Percentiles rank a stretch among this genome's conserved stretches.
Evolutionary conservation across 176 grass and related monocot species (phyloP).

Genomic region (Oryza officinalis): DNA sequence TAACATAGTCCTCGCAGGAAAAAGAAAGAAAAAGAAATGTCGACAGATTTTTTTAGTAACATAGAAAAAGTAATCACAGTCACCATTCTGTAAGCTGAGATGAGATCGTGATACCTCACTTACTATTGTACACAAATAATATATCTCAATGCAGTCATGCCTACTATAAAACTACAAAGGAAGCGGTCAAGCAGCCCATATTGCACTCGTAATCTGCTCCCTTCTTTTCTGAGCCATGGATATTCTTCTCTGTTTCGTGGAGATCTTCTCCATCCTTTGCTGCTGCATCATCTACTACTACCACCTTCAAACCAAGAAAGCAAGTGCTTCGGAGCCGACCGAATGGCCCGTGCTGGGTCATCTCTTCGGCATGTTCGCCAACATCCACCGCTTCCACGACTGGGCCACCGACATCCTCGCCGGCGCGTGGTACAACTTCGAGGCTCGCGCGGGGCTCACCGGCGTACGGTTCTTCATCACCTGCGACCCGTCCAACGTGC

Average conservation of each 20-base stretch:
- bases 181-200: conserved; percentile 3
- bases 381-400: conserved; percentile 48
- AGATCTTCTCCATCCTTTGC: conserved; percentile 31
- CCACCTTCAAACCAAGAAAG: conserved; percentile 39
- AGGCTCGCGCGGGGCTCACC: conserved; percentile 26
- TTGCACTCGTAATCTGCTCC: not conserved
- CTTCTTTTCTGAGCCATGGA: conserved; percentile 29
- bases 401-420: conserved; percentile 38
- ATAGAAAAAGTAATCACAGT: conserved; percentile 2
- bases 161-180: not conserved
- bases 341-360: conserved; percentile 64
- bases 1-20: not conserved
- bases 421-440: conserved; percentile 39
- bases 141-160: too few relatives aligned
- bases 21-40: too few relatives aligned
- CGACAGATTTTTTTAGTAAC: not conserved
- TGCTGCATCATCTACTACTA: conserved; percentile 36
- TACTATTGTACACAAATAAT: not conserved
- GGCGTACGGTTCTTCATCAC: conserved; percentile 47
- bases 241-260: not conserved
- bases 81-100: conserved; percentile 1
- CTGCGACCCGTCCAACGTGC: conserved; percentile 64
- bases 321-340: conserved; percentile 24
- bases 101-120: conserved; percentile 12
- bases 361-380: conserved; percentile 37